Evolutionary conservation across 1,139 yeast species (phyloP).

Genomic region (Yamadazyma dendronema): DNA sequence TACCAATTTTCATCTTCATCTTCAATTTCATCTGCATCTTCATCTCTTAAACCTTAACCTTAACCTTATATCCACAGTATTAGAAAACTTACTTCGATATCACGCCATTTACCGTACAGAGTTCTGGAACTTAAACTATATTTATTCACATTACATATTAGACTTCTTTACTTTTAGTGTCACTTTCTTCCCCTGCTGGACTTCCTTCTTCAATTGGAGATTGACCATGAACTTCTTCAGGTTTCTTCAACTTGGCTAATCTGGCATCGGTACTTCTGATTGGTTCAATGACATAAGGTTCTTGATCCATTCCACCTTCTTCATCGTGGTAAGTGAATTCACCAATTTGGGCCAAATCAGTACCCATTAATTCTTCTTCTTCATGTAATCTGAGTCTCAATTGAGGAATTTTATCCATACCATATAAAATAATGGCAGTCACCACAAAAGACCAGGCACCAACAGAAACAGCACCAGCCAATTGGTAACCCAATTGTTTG

Average conservation of each 20-base stretch:
- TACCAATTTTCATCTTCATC: background rate
- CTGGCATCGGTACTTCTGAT: constrained; percentile 58
- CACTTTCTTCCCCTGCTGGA: constrained; percentile 15
- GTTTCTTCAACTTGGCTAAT: constrained; percentile 31
- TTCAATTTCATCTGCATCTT: background rate
- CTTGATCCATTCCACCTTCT: constrained; percentile 21
- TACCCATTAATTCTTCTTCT: constrained; percentile 88
- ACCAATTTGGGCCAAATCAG: constrained; percentile 86
- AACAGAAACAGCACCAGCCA: constrained; percentile 78
- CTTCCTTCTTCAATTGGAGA: constrained; percentile 12
- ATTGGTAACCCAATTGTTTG: constrained; percentile 87
- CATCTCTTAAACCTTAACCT: background rate
- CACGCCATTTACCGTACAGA: too few species aligned
- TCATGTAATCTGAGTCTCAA: constrained; percentile 80
- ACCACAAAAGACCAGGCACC: constrained; percentile 79
- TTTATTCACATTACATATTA: constrained; percentile 7
- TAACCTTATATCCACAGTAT: too few species aligned
- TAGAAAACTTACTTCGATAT: too few species aligned
- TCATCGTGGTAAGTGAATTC: constrained; percentile 71
- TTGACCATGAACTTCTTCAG: constrained; percentile 21
- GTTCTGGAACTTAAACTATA: too few species aligned
- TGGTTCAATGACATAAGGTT: constrained; percentile 71
- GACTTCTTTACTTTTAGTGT: constrained; percentile 15
- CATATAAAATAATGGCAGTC: constrained; percentile 66
- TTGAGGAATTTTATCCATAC: constrained; percentile 79